phyloP scores from a whole-genome alignment of 257 asterid species.

The Rehmannia glutinosa region DNA sequence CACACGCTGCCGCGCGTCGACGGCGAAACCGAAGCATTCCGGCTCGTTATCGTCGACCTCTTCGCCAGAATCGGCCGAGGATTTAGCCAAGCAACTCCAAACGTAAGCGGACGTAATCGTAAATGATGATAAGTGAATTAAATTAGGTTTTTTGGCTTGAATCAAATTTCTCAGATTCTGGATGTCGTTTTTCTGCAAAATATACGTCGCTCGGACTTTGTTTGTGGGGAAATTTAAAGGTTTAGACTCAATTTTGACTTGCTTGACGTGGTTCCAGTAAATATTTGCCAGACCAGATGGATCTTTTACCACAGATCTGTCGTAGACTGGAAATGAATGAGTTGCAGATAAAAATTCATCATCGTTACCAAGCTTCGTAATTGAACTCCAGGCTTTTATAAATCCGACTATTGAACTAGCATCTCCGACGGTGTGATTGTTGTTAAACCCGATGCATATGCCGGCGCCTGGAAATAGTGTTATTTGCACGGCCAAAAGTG shows the following conservation, averaged over 20 bases:
- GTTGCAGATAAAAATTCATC: background rate
- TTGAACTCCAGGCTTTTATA: slow-evolving; percentile 34
- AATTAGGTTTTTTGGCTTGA: slow-evolving; percentile 4
- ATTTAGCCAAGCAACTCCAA: slow-evolving; percentile 39
- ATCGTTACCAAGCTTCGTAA: slow-evolving; percentile 22
- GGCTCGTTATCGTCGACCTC: slow-evolving; percentile 17
- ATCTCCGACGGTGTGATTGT: slow-evolving; percentile 39
- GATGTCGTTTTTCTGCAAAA: slow-evolving; percentile 20
- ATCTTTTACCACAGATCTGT: slow-evolving; percentile 34
- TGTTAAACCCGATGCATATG: slow-evolving; percentile 33
- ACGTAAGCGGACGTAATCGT: slow-evolving; percentile 15
- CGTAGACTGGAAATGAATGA: slow-evolving; percentile 27
- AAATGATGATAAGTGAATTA: slow-evolving; percentile 35
- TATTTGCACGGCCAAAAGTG: slow-evolving; percentile 35
- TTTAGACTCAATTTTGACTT: background rate
- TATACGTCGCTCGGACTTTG: slow-evolving; percentile 36
- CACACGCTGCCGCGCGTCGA: slow-evolving; percentile 34
- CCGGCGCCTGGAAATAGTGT: slow-evolving; percentile 40
- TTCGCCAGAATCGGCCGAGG: slow-evolving; percentile 26
- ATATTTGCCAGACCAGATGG: slow-evolving; percentile 22
- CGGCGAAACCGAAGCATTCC: slow-evolving; percentile 34
- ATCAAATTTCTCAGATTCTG: slow-evolving; percentile 27
- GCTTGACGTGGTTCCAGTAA: slow-evolving; percentile 19
- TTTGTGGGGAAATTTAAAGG: slow-evolving; percentile 16
- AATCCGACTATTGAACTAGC: slow-evolving; percentile 39